phyloP scores from a whole-genome alignment of 2,329 filamentous ascomycete genomes.

The Sordariomycetes sp. region DNA sequence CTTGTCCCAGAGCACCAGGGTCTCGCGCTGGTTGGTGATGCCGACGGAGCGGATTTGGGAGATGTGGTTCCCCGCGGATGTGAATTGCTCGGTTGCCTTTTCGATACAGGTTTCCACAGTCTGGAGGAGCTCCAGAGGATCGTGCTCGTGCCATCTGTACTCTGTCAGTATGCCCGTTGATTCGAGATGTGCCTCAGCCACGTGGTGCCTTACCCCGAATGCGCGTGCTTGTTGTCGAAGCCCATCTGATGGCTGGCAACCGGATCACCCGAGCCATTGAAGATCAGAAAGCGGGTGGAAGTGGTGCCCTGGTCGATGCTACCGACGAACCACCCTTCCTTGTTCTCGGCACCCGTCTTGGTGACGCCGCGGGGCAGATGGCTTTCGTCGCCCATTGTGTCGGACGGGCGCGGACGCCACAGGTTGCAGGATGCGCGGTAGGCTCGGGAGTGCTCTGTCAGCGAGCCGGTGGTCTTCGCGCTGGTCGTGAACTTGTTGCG shows the following conservation, averaged over 20 bases:
- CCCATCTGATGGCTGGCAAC: slow-evolving; percentile 68
- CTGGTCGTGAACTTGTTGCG: background rate
- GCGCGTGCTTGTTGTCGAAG: slow-evolving; percentile 65
- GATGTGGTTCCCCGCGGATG: slow-evolving; percentile 55
- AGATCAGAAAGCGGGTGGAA: slow-evolving; percentile 75
- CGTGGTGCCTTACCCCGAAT: slow-evolving; percentile 63
- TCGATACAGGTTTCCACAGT: slow-evolving; percentile 72
- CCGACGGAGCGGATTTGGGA: slow-evolving; percentile 66
- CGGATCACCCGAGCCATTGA: slow-evolving; percentile 67
- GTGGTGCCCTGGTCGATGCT: slow-evolving; percentile 77
- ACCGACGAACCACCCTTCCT: slow-evolving; percentile 55
- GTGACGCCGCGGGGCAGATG: slow-evolving; percentile 18
- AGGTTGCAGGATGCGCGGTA: no score
- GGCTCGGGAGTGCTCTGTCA: no score
- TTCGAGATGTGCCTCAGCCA: no score
- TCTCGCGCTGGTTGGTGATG: slow-evolving; percentile 79
- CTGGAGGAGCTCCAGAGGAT: slow-evolving; percentile 63
- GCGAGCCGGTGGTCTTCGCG: background rate
- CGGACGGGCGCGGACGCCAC: no score
- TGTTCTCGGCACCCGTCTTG: slow-evolving; percentile 20
- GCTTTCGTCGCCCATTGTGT: background rate
- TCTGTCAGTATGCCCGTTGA: background rate
- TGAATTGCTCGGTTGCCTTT: slow-evolving; percentile 59
- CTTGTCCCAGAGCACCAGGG: slow-evolving; percentile 70
- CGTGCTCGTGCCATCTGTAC: slow-evolving; percentile 76